Evolutionary conservation across 495 filamentous ascomycete genomes (phyloP).

Genomic region (Hyaloscypha finlandica): DNA sequence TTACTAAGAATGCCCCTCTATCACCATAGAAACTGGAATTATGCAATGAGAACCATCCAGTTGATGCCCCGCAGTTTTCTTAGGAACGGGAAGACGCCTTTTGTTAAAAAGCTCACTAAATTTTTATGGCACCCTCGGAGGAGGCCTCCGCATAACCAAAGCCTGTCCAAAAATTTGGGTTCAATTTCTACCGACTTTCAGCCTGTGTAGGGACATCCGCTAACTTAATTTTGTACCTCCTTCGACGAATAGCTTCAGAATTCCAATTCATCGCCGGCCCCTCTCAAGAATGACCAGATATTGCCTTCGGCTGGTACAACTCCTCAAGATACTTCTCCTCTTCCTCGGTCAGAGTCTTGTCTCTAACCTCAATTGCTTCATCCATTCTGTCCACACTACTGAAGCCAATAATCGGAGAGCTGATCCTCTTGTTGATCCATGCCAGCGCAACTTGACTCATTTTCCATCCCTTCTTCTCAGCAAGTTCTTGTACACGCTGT

Average conservation of each 20-base stretch:
- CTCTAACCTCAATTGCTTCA: slow-evolving; percentile 53
- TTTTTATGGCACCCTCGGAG: too few species aligned
- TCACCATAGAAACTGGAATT: too few species aligned
- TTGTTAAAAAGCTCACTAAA: too few species aligned
- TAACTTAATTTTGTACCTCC: background rate
- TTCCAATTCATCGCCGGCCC: background rate
- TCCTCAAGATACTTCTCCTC: slow-evolving; percentile 65
- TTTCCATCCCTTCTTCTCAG: slow-evolving; percentile 55
- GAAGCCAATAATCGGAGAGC: slow-evolving; percentile 62
- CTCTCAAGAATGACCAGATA: slow-evolving; percentile 36
- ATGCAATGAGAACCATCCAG: too few species aligned
- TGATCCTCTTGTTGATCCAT: slow-evolving; percentile 53
- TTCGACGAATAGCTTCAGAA: background rate
- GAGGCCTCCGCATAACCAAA: too few species aligned
- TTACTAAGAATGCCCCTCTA: too few species aligned
- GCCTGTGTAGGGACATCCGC: background rate
- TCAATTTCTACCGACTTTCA: background rate
- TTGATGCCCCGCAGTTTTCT: too few species aligned
- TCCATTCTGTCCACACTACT: slow-evolving; percentile 57
- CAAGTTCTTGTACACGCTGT: slow-evolving; percentile 58
- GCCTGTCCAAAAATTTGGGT: background rate
- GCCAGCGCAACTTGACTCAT: slow-evolving; percentile 64
- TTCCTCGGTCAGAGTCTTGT: slow-evolving; percentile 54
- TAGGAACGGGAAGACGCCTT: too few species aligned
- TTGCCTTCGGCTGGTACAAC: slow-evolving; percentile 55